phyloP scores from a whole-genome alignment of 176 grass and related monocot genomes.

The Zoysia pacifica region DNA sequence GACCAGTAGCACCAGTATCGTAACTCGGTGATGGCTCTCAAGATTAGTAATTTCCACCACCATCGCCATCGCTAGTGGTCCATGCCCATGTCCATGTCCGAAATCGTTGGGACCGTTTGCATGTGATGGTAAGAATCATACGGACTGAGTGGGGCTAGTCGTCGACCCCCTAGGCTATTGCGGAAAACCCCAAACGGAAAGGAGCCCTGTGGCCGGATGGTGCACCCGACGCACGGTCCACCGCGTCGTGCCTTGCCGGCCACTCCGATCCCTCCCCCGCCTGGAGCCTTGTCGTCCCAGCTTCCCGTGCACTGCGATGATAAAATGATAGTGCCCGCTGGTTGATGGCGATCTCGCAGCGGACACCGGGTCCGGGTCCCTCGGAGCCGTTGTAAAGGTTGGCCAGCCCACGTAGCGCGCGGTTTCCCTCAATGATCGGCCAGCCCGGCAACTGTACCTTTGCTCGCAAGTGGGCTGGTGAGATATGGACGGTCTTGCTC shows the following conservation, averaged over 20 bases:
- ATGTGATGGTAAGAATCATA: no score
- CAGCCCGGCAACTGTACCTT: no score
- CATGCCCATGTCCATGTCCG: no score
- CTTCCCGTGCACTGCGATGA: neutral
- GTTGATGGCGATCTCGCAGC: slow-evolving; percentile 6
- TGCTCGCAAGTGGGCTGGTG: no score
- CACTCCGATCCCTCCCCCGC: neutral
- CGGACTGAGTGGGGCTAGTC: no score
- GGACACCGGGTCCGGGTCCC: neutral
- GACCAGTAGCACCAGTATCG: neutral
- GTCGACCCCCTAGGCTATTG: neutral
- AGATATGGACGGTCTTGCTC: no score
- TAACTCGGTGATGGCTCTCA: neutral
- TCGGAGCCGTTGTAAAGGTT: no score
- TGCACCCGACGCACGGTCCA: neutral
- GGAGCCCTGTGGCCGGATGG: neutral
- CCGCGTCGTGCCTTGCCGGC: slow-evolving; percentile 3
- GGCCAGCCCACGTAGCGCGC: no score
- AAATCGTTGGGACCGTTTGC: no score
- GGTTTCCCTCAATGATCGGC: no score
- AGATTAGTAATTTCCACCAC: neutral
- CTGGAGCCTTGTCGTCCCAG: neutral
- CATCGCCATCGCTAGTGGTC: no score
- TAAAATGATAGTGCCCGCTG: neutral
- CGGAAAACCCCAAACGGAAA: neutral